A percentile compares a stretch with the other conserved stretches of the same genome.
Conservation (phyloP, 495 filamentous ascomycete species). For the Penicillium cosmopolitanum region DNA sequence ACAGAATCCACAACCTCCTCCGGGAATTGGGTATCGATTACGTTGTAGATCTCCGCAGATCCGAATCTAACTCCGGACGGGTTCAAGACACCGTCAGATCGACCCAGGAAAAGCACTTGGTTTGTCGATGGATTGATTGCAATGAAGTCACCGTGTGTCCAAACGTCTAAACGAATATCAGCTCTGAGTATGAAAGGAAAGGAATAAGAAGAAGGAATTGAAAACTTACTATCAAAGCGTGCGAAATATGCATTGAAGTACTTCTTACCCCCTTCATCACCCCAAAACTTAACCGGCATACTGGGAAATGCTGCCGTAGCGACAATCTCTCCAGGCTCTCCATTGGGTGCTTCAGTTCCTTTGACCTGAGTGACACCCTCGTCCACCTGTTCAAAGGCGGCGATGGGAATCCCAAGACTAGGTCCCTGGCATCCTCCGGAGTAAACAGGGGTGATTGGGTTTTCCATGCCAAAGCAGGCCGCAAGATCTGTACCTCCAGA, state of each 20-base stretch:
- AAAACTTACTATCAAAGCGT: slow-evolving; percentile 55
- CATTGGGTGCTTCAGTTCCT: slow-evolving; percentile 55
- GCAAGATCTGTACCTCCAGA: slow-evolving; percentile 80
- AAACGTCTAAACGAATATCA: slow-evolving; percentile 52
- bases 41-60: slow-evolving; percentile 75
- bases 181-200: not conserved
- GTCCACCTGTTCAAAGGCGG: slow-evolving; percentile 62
- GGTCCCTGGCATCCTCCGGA: slow-evolving; percentile 69
- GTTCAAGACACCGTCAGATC: slow-evolving; percentile 80
- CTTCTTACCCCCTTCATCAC: slow-evolving; percentile 54
- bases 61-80: slow-evolving; percentile 79
- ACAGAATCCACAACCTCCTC: slow-evolving; percentile 65
- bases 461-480: slow-evolving; percentile 68
- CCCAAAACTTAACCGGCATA: slow-evolving; percentile 74
- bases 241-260: slow-evolving; percentile 75
- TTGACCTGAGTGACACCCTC: slow-evolving; percentile 57
- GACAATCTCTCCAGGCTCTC: slow-evolving; percentile 73
- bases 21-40: slow-evolving; percentile 68
- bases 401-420: slow-evolving; percentile 64
- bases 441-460: slow-evolving; percentile 70
- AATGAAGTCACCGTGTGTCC: slow-evolving; percentile 85
- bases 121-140: slow-evolving; percentile 66
- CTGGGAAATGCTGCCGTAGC: slow-evolving; percentile 70
- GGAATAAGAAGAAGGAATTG: too few relatives aligned
- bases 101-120: slow-evolving; percentile 68